phyloP scores from a whole-genome alignment of 139 green algal genomes.

The Astrephomene gubernaculifera region DNA sequence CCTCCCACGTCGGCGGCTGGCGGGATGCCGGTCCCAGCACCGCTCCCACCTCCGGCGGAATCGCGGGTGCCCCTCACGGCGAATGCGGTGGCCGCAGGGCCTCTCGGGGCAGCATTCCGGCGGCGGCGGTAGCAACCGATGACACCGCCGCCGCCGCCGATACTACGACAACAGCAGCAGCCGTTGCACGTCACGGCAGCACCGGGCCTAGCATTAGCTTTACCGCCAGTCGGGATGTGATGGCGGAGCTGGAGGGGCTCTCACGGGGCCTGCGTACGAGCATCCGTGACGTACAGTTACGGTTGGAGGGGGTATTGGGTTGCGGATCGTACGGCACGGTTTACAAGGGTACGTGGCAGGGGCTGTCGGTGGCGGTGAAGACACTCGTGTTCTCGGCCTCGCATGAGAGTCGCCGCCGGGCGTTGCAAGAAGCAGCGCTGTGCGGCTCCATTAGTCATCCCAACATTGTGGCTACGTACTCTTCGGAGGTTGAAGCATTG shows the following conservation, averaged over 20 bases:
- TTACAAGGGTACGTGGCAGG: conserved; percentile 44
- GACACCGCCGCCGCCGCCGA: no score
- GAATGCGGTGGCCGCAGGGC: no score
- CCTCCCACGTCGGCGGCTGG: no score
- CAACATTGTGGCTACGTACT: not conserved
- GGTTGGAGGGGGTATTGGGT: conserved; percentile 26
- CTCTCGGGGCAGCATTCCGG: no score
- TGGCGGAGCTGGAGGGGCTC: conserved; percentile 13
- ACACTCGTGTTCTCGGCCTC: conserved; percentile 33
- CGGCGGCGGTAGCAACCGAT: no score
- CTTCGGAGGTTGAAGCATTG: not conserved
- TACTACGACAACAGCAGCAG: no score
- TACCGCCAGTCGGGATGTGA: no score
- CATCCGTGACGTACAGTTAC: conserved; percentile 3
- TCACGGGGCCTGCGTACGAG: not conserved
- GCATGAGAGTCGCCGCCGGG: conserved; percentile 18
- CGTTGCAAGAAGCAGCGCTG: conserved; percentile 44
- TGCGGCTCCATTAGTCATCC: conserved; percentile 27
- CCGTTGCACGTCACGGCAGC: no score
- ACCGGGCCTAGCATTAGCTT: no score
- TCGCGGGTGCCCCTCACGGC: no score
- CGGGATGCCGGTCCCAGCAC: no score
- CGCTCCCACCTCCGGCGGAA: no score
- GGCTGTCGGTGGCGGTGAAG: conserved; percentile 45
- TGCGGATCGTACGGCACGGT: conserved; percentile 36